Evolutionary conservation across 352 stramenopile genomes (phyloP), one percentile per base, ranked within the genome.

Genomic region (Phytophthora sansomeana): DNA sequence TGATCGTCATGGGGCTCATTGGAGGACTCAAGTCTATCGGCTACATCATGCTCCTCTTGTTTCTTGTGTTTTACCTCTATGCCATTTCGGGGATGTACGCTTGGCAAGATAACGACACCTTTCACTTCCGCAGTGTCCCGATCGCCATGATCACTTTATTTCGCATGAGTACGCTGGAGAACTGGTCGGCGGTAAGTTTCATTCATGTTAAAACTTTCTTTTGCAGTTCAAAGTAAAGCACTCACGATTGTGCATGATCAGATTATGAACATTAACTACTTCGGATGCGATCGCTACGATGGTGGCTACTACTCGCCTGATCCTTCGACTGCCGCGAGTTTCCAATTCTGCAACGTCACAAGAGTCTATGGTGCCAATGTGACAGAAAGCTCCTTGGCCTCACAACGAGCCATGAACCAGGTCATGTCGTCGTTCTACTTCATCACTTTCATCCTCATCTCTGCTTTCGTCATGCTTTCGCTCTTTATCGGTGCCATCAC

Each of bases 1-100:
- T 97, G 76, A 96, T 97, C 66, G 83, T 97, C 43, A 94, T 97
- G 80, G 91, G 90, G 0, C 83, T 97, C 17, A 92, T 97, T 29
- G 87, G 83, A 33, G 87, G 89, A 1, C 74, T 97, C 24, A 91
- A 89, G 63, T 96, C 85, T 29, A 97, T 97, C 69, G 84, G 81
- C n/a, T 97, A 97, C 76, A 96, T 97, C 51, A 77, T 89, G 47
- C 44, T 97, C 24, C 74, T 97, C 36, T 76, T 97, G 10, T 76
- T 94, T 33, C 78, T 97, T 44, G 83, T 97, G 0, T 92, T 92
- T 67, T 97, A 97, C 65, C 64, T 97, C 24, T 97, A 96, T 60
- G 88, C 91, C 17, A 94, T 97, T 67, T 87, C 92, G 2, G 91
- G 91, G 16, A 96, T 97, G 86, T 96, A 96, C 58, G 74, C 95